phyloP scores from a whole-genome alignment of 352 stramenopile species.

The Phytopythium montanum region DNA sequence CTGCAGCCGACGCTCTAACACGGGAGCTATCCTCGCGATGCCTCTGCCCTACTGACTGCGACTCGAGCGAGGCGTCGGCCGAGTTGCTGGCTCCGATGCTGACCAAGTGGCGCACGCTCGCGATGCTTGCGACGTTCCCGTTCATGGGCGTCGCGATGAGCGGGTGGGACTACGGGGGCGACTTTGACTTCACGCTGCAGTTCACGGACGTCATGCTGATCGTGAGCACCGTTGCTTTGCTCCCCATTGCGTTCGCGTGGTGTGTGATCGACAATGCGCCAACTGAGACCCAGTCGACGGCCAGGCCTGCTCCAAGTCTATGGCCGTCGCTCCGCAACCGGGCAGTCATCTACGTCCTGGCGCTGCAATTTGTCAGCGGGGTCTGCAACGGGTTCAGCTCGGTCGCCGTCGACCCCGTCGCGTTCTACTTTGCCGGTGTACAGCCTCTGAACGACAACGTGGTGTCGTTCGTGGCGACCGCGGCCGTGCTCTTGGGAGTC shows the following conservation, averaged over 20 bases:
- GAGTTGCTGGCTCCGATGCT: slow-evolving; percentile 29
- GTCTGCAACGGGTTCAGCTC: slow-evolving; percentile 26
- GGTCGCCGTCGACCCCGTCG: slow-evolving; percentile 26
- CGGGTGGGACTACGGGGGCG: slow-evolving; percentile 53
- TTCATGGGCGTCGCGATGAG: slow-evolving; percentile 65
- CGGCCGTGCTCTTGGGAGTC: slow-evolving; percentile 24
- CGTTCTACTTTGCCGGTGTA: slow-evolving; percentile 33
- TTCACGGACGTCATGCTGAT: slow-evolving; percentile 51
- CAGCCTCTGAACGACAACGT: slow-evolving; percentile 43
- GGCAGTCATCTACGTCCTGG: slow-evolving; percentile 34
- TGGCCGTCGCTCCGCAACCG: slow-evolving; percentile 38
- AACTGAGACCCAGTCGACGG: slow-evolving; percentile 15
- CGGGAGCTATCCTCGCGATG: slow-evolving; percentile 27
- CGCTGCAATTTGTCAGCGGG: slow-evolving; percentile 35
- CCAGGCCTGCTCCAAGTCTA: slow-evolving; percentile 19
- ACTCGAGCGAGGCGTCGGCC: slow-evolving; percentile 8
- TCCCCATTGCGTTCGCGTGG: slow-evolving; percentile 27
- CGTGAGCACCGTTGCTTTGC: slow-evolving; percentile 19
- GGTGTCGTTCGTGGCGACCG: slow-evolving; percentile 38
- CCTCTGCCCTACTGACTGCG: slow-evolving; percentile 3
- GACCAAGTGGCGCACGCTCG: slow-evolving; percentile 27
- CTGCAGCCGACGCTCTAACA: slow-evolving; percentile 63
- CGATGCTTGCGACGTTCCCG: slow-evolving; percentile 36
- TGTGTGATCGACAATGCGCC: slow-evolving; percentile 19
- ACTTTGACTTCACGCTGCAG: slow-evolving; percentile 50